Evolutionary conservation across 208 protist genomes (phyloP).

Genomic region (Entamoeba moshkovskii): DNA sequence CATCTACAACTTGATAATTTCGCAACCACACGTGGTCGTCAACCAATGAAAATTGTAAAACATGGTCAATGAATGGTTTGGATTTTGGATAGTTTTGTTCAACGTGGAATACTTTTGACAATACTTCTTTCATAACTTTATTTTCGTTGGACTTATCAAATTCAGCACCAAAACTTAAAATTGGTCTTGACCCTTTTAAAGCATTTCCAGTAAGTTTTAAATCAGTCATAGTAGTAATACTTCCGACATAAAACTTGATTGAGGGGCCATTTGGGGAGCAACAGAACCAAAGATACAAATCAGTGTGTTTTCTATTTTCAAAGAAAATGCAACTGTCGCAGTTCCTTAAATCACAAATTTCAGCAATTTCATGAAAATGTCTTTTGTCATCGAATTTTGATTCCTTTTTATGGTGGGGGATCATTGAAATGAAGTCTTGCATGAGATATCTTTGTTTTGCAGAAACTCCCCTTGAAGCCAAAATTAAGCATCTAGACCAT

Average conservation of each 20-base stretch:
- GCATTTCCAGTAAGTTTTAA: slow-evolving; percentile 90
- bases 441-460: slow-evolving; percentile 20
- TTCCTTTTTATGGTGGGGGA: slow-evolving; percentile 24
- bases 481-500: slow-evolving; percentile 22
- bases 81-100: slow-evolving; percentile 79
- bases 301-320: slow-evolving; percentile 18
- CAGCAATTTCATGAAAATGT: neutral
- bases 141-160: slow-evolving; percentile 74
- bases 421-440: slow-evolving; percentile 8
- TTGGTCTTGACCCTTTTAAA: slow-evolving; percentile 79
- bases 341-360: slow-evolving; percentile 18
- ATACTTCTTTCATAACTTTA: slow-evolving; percentile 74
- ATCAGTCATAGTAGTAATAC: slow-evolving; percentile 76
- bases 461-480: slow-evolving; percentile 23
- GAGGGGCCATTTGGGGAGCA: slow-evolving; percentile 15
- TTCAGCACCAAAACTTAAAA: slow-evolving; percentile 80
- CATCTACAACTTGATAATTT: slow-evolving; percentile 78
- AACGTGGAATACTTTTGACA: slow-evolving; percentile 77
- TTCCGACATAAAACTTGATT: slow-evolving; percentile 26
- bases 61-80: slow-evolving; percentile 90
- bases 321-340: slow-evolving; percentile 23
- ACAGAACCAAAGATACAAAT: slow-evolving; percentile 27
- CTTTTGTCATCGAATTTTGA: slow-evolving; percentile 27
- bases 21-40: slow-evolving; percentile 89
- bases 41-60: slow-evolving; percentile 66